Conservation (phyloP, 2,329 filamentous ascomycete genomes). For the Apiospora arundinis region DNA sequence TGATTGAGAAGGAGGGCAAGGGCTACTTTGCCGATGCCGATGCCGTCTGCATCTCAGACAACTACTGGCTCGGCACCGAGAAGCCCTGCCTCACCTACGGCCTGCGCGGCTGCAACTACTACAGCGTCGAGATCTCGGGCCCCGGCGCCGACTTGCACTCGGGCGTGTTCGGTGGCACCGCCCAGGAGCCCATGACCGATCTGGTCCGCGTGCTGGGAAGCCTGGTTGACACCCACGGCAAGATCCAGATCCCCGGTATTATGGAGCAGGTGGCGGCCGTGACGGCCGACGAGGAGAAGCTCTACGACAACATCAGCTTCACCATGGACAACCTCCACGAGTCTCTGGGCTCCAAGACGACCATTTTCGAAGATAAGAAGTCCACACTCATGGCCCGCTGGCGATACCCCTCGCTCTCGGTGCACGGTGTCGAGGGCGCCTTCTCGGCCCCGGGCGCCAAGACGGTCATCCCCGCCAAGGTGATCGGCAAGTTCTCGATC, state of each 20-base stretch:
- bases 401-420: slow-evolving; percentile 90
- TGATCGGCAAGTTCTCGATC: slow-evolving; percentile 98
- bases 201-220: slow-evolving; percentile 81
- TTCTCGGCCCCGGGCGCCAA: slow-evolving; percentile 94
- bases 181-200: slow-evolving; percentile 98
- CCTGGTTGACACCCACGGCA: slow-evolving; percentile 88
- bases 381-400: slow-evolving; percentile 93
- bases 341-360: slow-evolving; percentile 86
- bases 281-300: slow-evolving; percentile 80
- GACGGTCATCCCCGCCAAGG: slow-evolving; percentile 98
- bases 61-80: slow-evolving; percentile 99
- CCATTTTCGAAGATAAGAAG: slow-evolving; percentile 89
- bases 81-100: slow-evolving; percentile 98
- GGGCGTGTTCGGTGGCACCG: slow-evolving; percentile 94
- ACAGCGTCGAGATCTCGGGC: slow-evolving; percentile 87
- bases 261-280: slow-evolving; percentile 91
- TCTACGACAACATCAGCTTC: slow-evolving; percentile 93
- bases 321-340: slow-evolving; percentile 96
- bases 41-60: slow-evolving; percentile 97
- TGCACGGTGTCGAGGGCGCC: slow-evolving; percentile 94
- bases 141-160: slow-evolving; percentile 94
- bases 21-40: slow-evolving; percentile 95
- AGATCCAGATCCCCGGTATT: slow-evolving; percentile 93
- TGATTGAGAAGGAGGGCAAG: slow-evolving; percentile 90
- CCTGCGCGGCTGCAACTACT: slow-evolving; percentile 97